Conservation (phyloP, 2,329 filamentous ascomycete genomes). For the Aureobasidium sp. region DNA sequence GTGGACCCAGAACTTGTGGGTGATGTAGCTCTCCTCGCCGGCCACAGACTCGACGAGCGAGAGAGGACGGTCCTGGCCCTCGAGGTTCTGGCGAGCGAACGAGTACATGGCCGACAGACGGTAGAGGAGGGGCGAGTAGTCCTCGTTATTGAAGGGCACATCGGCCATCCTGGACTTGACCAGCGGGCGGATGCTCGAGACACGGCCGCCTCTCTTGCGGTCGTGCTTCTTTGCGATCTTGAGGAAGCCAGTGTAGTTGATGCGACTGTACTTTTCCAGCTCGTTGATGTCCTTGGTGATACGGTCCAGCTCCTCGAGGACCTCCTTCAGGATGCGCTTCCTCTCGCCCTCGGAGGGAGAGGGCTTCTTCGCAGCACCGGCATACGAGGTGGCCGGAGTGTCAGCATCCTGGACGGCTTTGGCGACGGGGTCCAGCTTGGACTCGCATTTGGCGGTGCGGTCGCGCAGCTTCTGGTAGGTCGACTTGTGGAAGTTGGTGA, state of each 20-base stretch:
- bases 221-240: slow-evolving; percentile 99
- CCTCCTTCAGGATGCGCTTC: slow-evolving; percentile 56
- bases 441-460: slow-evolving; percentile 64
- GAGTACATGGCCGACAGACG: slow-evolving; percentile 91
- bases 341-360: slow-evolving; percentile 35
- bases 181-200: slow-evolving; percentile 75
- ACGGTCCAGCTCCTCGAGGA: slow-evolving; percentile 71
- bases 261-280: slow-evolving; percentile 87
- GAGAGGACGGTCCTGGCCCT: slow-evolving; percentile 40
- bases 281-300: slow-evolving; percentile 89
- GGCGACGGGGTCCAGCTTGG: slow-evolving; percentile 53
- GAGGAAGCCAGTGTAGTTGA: slow-evolving; percentile 96
- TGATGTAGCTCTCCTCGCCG: slow-evolving; percentile 63
- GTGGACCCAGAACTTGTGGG: slow-evolving; percentile 96
- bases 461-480: slow-evolving; percentile 78
- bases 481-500: slow-evolving; percentile 78
- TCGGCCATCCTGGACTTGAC: slow-evolving; percentile 85
- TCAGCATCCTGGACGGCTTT: slow-evolving; percentile 28
- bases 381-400: slow-evolving; percentile 20
- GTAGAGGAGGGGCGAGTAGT: slow-evolving; percentile 83
- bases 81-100: slow-evolving; percentile 78
- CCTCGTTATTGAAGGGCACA: slow-evolving; percentile 90
- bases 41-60: slow-evolving; percentile 37
- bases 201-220: slow-evolving; percentile 76
- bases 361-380: slow-evolving; percentile 26